A percentile compares a stretch with the other conserved stretches of the same genome.
Evolutionary conservation across 148 eudicot species (phyloP).

Genomic region (Gaultheria prostrata): DNA sequence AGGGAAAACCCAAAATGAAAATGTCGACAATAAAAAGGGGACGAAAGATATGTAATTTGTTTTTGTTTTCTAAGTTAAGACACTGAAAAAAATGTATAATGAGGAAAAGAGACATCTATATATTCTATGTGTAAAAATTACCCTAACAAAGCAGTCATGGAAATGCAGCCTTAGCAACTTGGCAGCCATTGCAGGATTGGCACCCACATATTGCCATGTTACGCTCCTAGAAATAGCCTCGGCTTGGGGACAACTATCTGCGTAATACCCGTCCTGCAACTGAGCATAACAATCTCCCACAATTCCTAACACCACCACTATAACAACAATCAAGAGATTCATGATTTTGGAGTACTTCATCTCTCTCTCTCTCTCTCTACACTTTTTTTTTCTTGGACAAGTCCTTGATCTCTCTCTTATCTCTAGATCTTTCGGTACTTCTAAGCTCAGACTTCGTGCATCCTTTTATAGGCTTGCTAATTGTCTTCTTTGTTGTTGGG

Average conservation of each 20-base stretch:
- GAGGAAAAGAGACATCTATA: too few relatives aligned
- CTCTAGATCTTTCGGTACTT: too few relatives aligned
- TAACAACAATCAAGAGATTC: not conserved
- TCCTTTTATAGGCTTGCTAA: too few relatives aligned
- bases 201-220: conserved; percentile 21
- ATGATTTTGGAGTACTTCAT: not conserved
- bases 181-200: conserved; percentile 26
- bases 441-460: not conserved
- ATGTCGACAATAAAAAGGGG: too few relatives aligned
- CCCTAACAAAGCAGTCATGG: conserved; percentile 41
- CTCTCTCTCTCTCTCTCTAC: not conserved
- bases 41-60: not conserved
- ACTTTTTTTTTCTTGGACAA: too few relatives aligned
- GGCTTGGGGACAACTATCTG: conserved; percentile 17
- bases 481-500: too few relatives aligned
- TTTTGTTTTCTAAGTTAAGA: too few relatives aligned
- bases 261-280: conserved; percentile 12
- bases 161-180: conserved; percentile 34
- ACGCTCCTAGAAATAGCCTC: conserved; percentile 24
- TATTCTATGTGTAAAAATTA: not conserved
- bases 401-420: not conserved
- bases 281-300: not conserved
- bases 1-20: too few relatives aligned
- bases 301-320: not conserved
- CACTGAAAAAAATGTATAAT: too few relatives aligned